These are phyloP conservation scores for Vitis riparia DNA, from an alignment of 164 flowering plant species.

Conservation along the genomic window DNA sequence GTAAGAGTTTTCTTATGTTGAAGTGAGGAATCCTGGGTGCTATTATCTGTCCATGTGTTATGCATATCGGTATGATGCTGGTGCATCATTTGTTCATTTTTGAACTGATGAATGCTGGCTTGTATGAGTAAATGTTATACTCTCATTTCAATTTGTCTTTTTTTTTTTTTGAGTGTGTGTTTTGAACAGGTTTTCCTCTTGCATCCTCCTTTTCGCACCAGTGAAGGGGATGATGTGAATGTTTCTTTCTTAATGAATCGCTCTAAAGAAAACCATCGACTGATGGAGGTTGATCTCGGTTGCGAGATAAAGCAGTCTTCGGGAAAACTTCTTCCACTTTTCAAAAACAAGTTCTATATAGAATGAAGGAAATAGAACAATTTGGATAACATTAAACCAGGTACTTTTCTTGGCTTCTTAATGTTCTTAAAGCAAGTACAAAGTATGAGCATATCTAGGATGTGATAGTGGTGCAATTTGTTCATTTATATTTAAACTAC, in stretches of 20 bases:
- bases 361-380: conserved; percentile 42
- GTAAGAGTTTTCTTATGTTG: neutral
- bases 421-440: neutral
- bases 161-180: neutral
- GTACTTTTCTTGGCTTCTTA: conserved; percentile 5
- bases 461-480: neutral
- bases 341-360: conserved; percentile 64
- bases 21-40: neutral
- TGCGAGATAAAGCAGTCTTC: conserved; percentile 50
- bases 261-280: conserved; percentile 81
- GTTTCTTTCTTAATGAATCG: conserved; percentile 74
- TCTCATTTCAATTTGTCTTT: neutral
- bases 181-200: conserved; percentile 73
- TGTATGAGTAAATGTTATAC: neutral
- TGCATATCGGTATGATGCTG: neutral
- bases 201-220: conserved; percentile 54
- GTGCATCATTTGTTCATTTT: neutral
- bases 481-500: neutral
- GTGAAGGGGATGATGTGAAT: conserved; percentile 47
- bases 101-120: neutral
- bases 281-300: conserved; percentile 79
- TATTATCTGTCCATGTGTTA: neutral
- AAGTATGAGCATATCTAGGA: neutral
- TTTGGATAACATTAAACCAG: neutral
- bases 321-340: conserved; percentile 45